These are phyloP conservation scores for Deuterostichococcus epilithicus DNA, from an alignment of 139 green algal genomes.

Conservation along the genomic window DNA sequence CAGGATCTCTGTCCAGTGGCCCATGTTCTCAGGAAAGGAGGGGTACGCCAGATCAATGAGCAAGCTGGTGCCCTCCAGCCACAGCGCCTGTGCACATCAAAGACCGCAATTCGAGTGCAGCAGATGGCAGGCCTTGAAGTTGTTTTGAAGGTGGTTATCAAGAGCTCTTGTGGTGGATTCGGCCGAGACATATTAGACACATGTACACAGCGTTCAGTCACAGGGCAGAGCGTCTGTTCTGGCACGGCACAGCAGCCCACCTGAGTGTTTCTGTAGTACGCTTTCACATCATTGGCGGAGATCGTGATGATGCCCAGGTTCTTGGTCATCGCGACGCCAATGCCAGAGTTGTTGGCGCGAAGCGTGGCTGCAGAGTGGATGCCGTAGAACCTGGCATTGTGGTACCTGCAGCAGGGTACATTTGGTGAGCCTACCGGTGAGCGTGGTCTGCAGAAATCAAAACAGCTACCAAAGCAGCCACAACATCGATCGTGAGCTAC, in stretches of 20 bases:
- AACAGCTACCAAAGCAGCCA: too few relatives aligned
- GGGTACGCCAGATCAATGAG: conserved; percentile 70
- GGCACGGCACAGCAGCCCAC: neutral
- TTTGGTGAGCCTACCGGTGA: too few relatives aligned
- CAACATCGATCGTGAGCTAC: too few relatives aligned
- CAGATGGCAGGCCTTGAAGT: too few relatives aligned
- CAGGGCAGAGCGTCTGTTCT: too few relatives aligned
- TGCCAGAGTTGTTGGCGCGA: neutral
- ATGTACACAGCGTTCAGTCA: too few relatives aligned
- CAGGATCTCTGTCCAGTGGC: conserved; percentile 74
- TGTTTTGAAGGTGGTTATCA: too few relatives aligned
- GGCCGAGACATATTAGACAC: too few relatives aligned
- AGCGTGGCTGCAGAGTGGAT: neutral
- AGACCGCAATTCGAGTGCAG: too few relatives aligned
- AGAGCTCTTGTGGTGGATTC: too few relatives aligned
- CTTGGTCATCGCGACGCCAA: neutral
- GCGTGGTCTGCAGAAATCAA: too few relatives aligned
- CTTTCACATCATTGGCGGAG: neutral
- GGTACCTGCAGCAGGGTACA: neutral
- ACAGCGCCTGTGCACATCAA: conserved; percentile 4
- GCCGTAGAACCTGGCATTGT: neutral
- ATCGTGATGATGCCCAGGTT: neutral
- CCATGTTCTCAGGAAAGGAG: conserved; percentile 63
- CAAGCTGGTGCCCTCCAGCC: conserved; percentile 56
- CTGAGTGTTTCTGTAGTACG: neutral